phyloP scores from a whole-genome alignment of 495 filamentous ascomycete genomes.

The Antarctomyces pellizariae region DNA sequence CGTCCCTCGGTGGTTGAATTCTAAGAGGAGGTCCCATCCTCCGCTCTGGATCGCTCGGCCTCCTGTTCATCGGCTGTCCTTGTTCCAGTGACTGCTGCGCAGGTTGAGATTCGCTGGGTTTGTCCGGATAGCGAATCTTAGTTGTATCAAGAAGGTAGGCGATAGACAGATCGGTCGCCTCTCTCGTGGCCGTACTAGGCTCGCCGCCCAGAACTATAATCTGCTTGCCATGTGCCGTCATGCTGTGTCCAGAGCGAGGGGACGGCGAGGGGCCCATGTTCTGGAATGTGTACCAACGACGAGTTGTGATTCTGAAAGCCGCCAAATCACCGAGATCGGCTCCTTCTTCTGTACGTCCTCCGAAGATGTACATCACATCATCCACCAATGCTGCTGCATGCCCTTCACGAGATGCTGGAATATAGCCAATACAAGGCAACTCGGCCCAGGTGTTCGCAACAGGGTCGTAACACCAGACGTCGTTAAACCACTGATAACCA shows the following conservation, averaged over 20 bases:
- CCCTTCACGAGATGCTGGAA: conserved; percentile 79
- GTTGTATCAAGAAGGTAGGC: conserved; percentile 81
- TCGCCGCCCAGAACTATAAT: conserved; percentile 86
- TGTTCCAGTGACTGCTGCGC: conserved; percentile 17
- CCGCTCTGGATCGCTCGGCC: conserved; percentile 19
- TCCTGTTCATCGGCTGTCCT: conserved; percentile 14
- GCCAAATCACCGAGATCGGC: conserved; percentile 82
- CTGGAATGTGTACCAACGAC: conserved; percentile 97
- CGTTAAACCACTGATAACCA: conserved; percentile 88
- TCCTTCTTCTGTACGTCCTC: conserved; percentile 85
- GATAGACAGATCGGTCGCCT: conserved; percentile 63
- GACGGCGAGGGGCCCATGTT: conserved; percentile 98
- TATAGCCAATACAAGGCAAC: conserved; percentile 91
- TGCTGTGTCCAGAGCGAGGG: conserved; percentile 83
- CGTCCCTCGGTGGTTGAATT: conserved; percentile 32
- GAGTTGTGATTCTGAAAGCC: conserved; percentile 76
- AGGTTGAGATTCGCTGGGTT: conserved; percentile 45
- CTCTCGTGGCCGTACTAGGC: conserved; percentile 63
- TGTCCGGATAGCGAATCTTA: conserved; percentile 86
- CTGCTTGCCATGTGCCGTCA: conserved; percentile 83
- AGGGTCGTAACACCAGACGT: conserved; percentile 92
- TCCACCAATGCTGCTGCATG: conserved; percentile 82
- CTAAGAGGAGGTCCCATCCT: conserved; percentile 12
- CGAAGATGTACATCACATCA: conserved; percentile 99
- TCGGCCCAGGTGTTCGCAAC: conserved; percentile 59